Percentiles rank a stretch among this genome's conserved stretches.
phyloP scores from a whole-genome alignment of 345 rosid genomes.

The Carallia pectinifolia region DNA sequence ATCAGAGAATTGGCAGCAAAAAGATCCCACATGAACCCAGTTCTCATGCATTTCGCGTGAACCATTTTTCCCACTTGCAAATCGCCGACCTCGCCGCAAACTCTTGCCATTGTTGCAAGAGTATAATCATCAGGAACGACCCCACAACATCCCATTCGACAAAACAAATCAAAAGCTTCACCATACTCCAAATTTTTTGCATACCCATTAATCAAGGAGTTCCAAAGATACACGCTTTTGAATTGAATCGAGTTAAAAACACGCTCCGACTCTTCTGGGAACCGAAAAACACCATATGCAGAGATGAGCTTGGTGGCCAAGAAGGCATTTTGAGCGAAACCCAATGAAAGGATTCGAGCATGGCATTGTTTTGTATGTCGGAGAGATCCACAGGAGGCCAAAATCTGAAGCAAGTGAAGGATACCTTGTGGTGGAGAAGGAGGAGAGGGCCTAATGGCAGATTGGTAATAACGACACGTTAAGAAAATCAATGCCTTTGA shows the following conservation, averaged over 20 bases:
- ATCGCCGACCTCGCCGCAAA: conserved; percentile 40
- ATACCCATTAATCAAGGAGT: conserved; percentile 54
- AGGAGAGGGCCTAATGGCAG: conserved; percentile 13
- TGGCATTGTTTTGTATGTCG: conserved; percentile 45
- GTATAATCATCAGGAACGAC: conserved; percentile 53
- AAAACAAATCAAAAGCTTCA: conserved; percentile 44
- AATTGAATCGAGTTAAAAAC: conserved; percentile 39
- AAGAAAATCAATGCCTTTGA: neutral
- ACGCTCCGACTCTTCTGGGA: conserved; percentile 28
- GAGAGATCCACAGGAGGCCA: conserved; percentile 29
- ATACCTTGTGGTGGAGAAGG: conserved; percentile 28
- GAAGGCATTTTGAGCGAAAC: conserved; percentile 35
- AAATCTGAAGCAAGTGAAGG: conserved; percentile 38
- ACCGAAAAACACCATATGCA: conserved; percentile 40
- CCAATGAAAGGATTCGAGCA: conserved; percentile 36
- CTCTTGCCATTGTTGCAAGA: conserved; percentile 42
- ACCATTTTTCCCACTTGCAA: conserved; percentile 39
- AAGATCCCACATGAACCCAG: conserved; percentile 38
- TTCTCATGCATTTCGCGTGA: conserved; percentile 40
- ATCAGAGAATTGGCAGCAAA: conserved; percentile 56
- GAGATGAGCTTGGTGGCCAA: conserved; percentile 56
- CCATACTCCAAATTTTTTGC: conserved; percentile 29
- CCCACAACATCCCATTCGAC: conserved; percentile 30
- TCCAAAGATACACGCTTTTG: conserved; percentile 41
- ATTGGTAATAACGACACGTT: conserved; percentile 23